Evolutionary conservation across 139 green algal genomes (phyloP).

Genomic region (Chlorella ohadii): DNA sequence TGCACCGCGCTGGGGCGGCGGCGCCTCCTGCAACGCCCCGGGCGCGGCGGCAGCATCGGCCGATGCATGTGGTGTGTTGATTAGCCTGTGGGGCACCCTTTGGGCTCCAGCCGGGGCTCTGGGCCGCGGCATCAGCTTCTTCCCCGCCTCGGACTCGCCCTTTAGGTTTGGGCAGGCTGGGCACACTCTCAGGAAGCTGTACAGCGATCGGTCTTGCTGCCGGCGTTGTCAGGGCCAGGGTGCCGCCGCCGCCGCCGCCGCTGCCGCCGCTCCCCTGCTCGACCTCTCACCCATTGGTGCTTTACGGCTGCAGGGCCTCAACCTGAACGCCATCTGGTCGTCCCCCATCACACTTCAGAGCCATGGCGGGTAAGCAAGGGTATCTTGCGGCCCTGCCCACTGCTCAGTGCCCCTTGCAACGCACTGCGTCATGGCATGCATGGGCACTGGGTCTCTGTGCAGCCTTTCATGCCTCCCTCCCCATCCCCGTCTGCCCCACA

Average conservation of each 20-base stretch:
- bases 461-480: neutral
- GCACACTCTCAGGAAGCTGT: too few species aligned
- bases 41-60: too few species aligned
- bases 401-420: too few species aligned
- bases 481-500: neutral
- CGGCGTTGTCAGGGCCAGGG: neutral
- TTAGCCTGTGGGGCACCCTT: too few species aligned
- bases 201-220: too few species aligned
- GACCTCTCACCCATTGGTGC: neutral
- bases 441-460: too few species aligned
- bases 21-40: neutral
- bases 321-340: neutral
- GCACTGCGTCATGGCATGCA: too few species aligned
- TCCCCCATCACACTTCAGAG: neutral
- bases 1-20: neutral
- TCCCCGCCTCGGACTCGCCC: neutral
- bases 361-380: neutral
- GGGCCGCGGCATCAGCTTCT: too few species aligned
- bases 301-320: neutral
- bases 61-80: too few species aligned
- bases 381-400: too few species aligned
- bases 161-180: too few species aligned
- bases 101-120: too few species aligned
- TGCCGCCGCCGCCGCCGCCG: neutral
- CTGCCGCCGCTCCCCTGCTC: neutral